Evolutionary conservation across 768 basidiomycete genomes (phyloP).

Genomic region (Royoungia palumana): DNA sequence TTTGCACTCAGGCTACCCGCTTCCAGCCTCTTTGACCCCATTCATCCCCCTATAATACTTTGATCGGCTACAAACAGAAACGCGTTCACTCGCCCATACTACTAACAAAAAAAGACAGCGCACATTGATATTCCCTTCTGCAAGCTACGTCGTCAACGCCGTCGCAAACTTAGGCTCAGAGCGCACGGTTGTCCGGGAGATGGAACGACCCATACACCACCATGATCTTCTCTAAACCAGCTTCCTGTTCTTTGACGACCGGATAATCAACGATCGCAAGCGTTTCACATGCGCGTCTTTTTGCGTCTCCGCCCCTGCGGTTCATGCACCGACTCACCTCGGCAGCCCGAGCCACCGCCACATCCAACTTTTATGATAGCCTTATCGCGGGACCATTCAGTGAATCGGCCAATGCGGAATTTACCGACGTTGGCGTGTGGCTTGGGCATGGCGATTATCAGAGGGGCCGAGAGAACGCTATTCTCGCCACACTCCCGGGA

Average conservation of each 20-base stretch:
- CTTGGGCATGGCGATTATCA: constrained; percentile 42
- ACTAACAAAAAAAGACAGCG: not conserved
- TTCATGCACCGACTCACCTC: constrained; percentile 32
- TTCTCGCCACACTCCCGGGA: constrained; percentile 36
- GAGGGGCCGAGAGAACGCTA: constrained; percentile 24
- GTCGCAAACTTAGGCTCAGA: constrained; percentile 14
- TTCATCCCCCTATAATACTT: constrained; percentile 38
- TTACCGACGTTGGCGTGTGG: constrained; percentile 51
- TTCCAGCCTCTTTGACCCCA: constrained; percentile 32
- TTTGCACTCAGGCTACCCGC: constrained; percentile 33
- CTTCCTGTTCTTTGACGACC: not conserved
- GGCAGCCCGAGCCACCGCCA: constrained; percentile 39
- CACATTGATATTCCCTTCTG: constrained; percentile 19
- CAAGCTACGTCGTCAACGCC: constrained; percentile 16
- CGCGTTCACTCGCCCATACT: no score
- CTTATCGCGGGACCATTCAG: constrained; percentile 50
- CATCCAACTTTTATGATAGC: constrained; percentile 44
- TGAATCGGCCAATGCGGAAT: constrained; percentile 50
- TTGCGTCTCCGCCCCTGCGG: constrained; percentile 31
- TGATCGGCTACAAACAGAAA: constrained; percentile 27
- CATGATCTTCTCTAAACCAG: not conserved
- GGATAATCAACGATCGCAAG: constrained; percentile 14
- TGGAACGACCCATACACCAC: constrained; percentile 11
- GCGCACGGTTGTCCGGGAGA: not conserved
- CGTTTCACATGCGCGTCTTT: constrained; percentile 27